Base-by-base conservation (phyloP, 441 rosid genomes). In the Gossypium laxum region DNA sequence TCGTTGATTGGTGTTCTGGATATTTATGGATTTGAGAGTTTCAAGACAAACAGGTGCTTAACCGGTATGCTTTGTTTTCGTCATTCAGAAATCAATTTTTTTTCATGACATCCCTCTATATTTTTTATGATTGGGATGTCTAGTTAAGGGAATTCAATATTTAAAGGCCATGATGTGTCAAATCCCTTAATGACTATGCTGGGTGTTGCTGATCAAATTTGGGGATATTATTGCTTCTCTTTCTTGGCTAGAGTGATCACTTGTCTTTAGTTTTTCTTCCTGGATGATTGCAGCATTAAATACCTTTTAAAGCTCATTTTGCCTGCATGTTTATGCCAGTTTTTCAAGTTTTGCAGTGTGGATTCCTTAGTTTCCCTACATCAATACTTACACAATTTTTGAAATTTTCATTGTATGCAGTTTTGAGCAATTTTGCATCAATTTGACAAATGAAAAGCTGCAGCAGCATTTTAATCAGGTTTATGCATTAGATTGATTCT, bases 21-120 rank as follows among this genome's bases (percentile, higher is more conserved):
- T 82, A 85, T 89, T 56, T 88, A 88, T 75, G 93, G 95, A 81
- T 89, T 89, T 66, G 95, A 88, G 85, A 87, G 91, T 92, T 94
- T 93, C 88, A 88, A 93, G 92, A 89, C 96, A 88, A 93, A 91
- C 96, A 90, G 95, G 98, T 93, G 97, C 92, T 87, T 87, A 84
- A 81, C 89, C 70, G 96, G 94, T 93, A 91, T 56, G 93, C 96
- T 85, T 89, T 89, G 83, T 81, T 81, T 90, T 85, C 84, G 75
- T 82, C 81, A 79, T 43, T 50, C 61, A 54, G 73, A 74, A 63
- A 75, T 70, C 67, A 79, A 60, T n/a, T 72, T 77, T 74, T 75
- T 76, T 77, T 79, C 71, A 41, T 67, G 74, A 76, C 78, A 77
- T 71, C 61, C 76, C 63, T 64, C 56, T 56, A 70, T 0, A 5